A percentile compares a stretch with the other conserved stretches of the same genome.
Evolutionary conservation across 768 basidiomycete genomes (phyloP).

Genomic region (Lentinula raphanica): DNA sequence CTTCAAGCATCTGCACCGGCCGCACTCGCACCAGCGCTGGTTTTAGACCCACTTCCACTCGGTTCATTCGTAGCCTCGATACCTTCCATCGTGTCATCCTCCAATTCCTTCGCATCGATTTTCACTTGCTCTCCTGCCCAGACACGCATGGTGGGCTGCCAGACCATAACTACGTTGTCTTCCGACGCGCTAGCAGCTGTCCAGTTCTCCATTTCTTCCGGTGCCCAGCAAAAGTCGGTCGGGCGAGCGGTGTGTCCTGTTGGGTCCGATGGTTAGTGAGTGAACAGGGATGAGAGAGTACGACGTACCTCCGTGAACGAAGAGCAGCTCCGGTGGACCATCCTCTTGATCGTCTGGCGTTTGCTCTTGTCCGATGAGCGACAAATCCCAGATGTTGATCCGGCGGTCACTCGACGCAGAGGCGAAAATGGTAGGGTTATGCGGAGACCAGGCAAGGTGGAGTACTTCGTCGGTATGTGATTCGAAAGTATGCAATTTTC

Average conservation of each 20-base stretch:
- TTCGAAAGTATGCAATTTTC: conserved; percentile 85
- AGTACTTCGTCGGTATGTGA: conserved; percentile 93
- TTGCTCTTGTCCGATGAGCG: conserved; percentile 90
- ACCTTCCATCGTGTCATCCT: conserved; percentile 75
- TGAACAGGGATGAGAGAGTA: conserved; percentile 8
- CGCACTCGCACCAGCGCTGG: conserved; percentile 60
- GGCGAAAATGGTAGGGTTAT: conserved; percentile 86
- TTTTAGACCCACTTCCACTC: conserved; percentile 35
- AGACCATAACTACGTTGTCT: conserved; percentile 95
- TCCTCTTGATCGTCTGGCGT: conserved; percentile 98
- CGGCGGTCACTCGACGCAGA: conserved; percentile 92
- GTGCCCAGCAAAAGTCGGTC: conserved; percentile 96
- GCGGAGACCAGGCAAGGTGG: conserved; percentile 93
- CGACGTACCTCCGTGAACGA: conserved; percentile 85
- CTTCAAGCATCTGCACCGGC: conserved; percentile 44
- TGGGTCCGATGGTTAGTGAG: conserved; percentile 7
- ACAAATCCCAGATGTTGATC: conserved; percentile 92
- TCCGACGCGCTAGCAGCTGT: conserved; percentile 86
- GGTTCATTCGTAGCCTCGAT: conserved; percentile 40
- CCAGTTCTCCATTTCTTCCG: conserved; percentile 76
- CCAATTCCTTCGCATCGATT: conserved; percentile 81
- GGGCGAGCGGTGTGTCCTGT: conserved; percentile 83
- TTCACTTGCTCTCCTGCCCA: conserved; percentile 89
- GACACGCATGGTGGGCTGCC: conserved; percentile 93
- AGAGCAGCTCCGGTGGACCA: conserved; percentile 93